Percentiles rank a stretch among this genome's conserved stretches.
phyloP scores from a whole-genome alignment of 108 stramenopile species.

The Cyclotella sp. region DNA sequence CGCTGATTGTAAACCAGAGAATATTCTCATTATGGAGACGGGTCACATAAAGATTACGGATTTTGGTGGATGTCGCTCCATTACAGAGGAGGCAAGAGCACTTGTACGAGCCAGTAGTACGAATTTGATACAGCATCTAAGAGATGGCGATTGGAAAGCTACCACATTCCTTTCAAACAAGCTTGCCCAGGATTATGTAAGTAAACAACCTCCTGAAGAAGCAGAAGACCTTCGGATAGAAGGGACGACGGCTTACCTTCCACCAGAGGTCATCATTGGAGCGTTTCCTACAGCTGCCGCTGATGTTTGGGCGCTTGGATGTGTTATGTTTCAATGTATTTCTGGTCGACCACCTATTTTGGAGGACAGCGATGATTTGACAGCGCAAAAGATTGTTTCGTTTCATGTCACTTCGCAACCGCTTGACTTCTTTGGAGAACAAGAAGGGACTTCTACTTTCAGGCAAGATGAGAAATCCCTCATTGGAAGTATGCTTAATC shows the following conservation, averaged over 20 bases:
- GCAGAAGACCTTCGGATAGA: slow-evolving; percentile 90
- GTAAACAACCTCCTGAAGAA: slow-evolving; percentile 7
- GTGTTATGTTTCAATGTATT: slow-evolving; percentile 92
- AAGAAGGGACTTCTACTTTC: slow-evolving; percentile 40
- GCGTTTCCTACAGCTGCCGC: slow-evolving; percentile 72
- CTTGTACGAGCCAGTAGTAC: slow-evolving; percentile 51
- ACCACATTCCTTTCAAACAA: neutral
- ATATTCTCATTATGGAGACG: slow-evolving; percentile 92
- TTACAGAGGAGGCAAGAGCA: slow-evolving; percentile 71
- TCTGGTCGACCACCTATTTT: slow-evolving; percentile 92
- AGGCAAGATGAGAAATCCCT: slow-evolving; percentile 54
- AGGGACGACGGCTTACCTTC: slow-evolving; percentile 96
- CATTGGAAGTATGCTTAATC: slow-evolving; percentile 56
- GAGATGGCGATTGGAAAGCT: slow-evolving; percentile 91
- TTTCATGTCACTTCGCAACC: slow-evolving; percentile 62
- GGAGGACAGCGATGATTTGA: slow-evolving; percentile 76
- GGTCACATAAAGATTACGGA: slow-evolving; percentile 97
- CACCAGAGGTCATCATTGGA: slow-evolving; percentile 95
- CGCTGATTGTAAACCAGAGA: slow-evolving; percentile 96
- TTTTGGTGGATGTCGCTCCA: slow-evolving; percentile 94
- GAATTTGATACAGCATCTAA: slow-evolving; percentile 67
- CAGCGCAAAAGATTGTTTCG: slow-evolving; percentile 80
- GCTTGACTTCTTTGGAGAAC: slow-evolving; percentile 58
- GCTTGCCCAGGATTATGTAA: neutral
- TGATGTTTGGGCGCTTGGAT: slow-evolving; percentile 98